Base-by-base conservation (phyloP, 83 land plant species). In the Diphasiastrum complanatum region DNA sequence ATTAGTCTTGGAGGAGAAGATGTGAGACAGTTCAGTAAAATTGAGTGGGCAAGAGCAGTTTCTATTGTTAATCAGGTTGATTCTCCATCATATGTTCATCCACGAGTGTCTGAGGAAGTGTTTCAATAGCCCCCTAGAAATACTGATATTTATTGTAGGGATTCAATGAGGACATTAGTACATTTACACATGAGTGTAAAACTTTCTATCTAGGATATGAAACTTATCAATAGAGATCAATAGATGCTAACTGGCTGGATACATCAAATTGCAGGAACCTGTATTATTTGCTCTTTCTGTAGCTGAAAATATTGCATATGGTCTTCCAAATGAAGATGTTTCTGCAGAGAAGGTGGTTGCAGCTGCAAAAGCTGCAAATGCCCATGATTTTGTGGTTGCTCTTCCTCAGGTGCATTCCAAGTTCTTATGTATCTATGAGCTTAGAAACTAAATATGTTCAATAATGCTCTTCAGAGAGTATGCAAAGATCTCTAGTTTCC, bases 321-420 rank as follows among this genome's bases (percentile, higher is more conserved):
- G 99, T 36, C 73, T 84, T 12, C 96, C 99, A 60, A 86, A 89
- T 74, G 81, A 83, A 25, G 60, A 95, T 53, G 92, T 89, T 25
- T 80, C 93, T 35, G 78, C 74, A 60, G 89, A 80, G 33, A 86
- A 89, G 37, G 76, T 95, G 2, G 66, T 89, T 64, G 83, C 72
- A 53, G 97, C 97, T 49, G 92, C 96, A 22, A 95, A 89, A 75
- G 92, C 99, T 57, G 99, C 99, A 56, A 95, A 95, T 71, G 99
- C 92, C 40, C 99, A 95, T 75, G 99, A 95, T 10, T 95, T 95
- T 52, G 80, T 95, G 26, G 66, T 83, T 55, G 69, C 89, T 28
- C 89, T 95, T 30, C 96, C 99, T 10, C 82, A 89, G 95, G 98
- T 92, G 38, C 53, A 22, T 31, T n/a, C 14, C 30, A 30, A 16